phyloP scores from a whole-genome alignment of 73 alveolate genomes.

The Blepharisma japonicum region DNA sequence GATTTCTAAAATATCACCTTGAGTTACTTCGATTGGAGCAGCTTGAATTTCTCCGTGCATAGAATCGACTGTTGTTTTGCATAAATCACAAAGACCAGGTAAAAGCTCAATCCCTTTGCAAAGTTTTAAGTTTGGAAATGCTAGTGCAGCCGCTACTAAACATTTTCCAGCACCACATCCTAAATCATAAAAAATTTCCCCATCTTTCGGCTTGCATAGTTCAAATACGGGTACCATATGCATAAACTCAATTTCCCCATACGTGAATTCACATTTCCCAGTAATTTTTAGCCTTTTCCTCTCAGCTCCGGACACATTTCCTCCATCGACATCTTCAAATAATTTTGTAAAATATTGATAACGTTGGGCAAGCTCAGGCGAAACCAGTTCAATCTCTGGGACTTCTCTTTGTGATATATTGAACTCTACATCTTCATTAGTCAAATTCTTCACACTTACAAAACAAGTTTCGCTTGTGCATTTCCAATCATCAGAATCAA shows the following conservation, averaged over 20 bases:
- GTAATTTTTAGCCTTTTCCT: slow-evolving; percentile 41
- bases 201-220: slow-evolving; percentile 40
- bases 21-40: slow-evolving; percentile 29
- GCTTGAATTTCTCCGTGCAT: background rate
- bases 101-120: slow-evolving; percentile 43
- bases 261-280: slow-evolving; percentile 45
- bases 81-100: slow-evolving; percentile 31
- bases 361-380: slow-evolving; percentile 24
- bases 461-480: background rate
- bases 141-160: slow-evolving; percentile 28
- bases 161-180: slow-evolving; percentile 62
- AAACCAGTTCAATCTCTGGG: slow-evolving; percentile 28
- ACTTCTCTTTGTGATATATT: slow-evolving; percentile 10
- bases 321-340: slow-evolving; percentile 36
- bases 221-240: slow-evolving; percentile 42
- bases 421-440: background rate
- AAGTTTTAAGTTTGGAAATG: slow-evolving; percentile 27
- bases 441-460: background rate
- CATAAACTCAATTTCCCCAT: slow-evolving; percentile 55
- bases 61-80: background rate
- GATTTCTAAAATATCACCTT: slow-evolving; percentile 39
- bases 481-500: slow-evolving; percentile 26
- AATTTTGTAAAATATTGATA: slow-evolving; percentile 16
- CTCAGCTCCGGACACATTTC: slow-evolving; percentile 34
- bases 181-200: slow-evolving; percentile 48